These are phyloP conservation scores for Arabis alpina DNA, from an alignment of 345 rosid species.

Conservation along the genomic window DNA sequence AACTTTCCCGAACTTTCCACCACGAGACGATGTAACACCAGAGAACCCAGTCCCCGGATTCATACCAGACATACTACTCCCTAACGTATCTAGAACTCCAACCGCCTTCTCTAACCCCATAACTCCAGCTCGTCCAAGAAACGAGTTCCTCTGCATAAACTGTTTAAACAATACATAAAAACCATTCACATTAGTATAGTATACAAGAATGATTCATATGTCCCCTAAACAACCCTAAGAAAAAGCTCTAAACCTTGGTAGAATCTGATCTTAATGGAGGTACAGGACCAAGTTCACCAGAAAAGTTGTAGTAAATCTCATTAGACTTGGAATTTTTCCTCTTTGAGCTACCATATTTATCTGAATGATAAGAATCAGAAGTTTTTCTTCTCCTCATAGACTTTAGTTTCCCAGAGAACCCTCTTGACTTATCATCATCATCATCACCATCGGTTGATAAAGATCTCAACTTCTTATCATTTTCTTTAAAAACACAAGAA, in stretches of 20 bases:
- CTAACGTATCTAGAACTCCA: constrained; percentile 72
- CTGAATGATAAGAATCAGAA: constrained; percentile 39
- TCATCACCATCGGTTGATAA: background rate
- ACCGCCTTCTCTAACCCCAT: constrained; percentile 74
- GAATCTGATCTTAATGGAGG: constrained; percentile 44
- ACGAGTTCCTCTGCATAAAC: constrained; percentile 56
- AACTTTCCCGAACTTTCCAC: constrained; percentile 45
- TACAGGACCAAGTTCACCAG: constrained; percentile 61
- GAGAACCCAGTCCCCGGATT: constrained; percentile 62
- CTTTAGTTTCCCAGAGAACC: constrained; percentile 48
- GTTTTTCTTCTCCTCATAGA: constrained; percentile 43
- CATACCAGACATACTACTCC: constrained; percentile 77
- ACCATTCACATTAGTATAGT: background rate
- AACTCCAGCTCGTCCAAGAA: constrained; percentile 66
- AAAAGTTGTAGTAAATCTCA: constrained; percentile 47
- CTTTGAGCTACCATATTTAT: constrained; percentile 31
- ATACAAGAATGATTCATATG: background rate
- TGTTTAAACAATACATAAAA: constrained; percentile 29
- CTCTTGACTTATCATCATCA: constrained; percentile 40
- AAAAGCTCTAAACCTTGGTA: constrained; percentile 49
- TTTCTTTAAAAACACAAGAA: constrained; percentile 45
- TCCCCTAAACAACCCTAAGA: background rate
- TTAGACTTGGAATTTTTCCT: constrained; percentile 39
- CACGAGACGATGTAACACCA: constrained; percentile 54
- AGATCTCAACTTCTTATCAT: constrained; percentile 32